Base-by-base conservation (phyloP, 2,329 filamentous ascomycete genomes). In the Eutypa lata region DNA sequence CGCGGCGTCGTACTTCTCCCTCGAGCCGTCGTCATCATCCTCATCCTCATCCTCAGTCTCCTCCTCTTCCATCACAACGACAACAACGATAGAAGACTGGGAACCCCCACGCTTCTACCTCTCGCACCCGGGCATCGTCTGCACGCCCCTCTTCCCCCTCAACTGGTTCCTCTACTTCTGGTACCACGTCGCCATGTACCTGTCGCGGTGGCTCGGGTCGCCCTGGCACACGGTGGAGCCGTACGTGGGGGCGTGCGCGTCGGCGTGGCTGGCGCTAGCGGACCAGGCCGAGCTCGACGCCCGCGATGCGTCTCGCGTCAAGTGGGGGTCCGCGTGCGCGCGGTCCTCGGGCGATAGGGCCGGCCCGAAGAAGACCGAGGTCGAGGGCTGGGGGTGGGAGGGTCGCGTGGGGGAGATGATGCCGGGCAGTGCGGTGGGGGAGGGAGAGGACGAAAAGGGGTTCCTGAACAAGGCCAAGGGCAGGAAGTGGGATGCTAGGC, bases 71-170 rank as follows among this genome's bases (percentile, higher is more conserved):
- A 47, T 44, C 64, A 7, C 31, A 14, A 35, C 35, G 35, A 16
- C 6, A 18, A 38, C 6, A 18, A 38, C 6, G 35, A 38, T n/a
- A 14, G 35, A 18, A 18, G 13, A 14, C 13, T 14, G 35, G 13
- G 7, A 14, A n/a, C 71, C 65, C 22, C 88, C 90, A 0, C 81
- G 78, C 52, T 84, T 90, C 64, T 95, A 94, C 72, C 68, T 96
- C 55, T 79, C 86, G 0, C 94, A 99, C 67, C 94, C 94, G 0
- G 94, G 94, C 57, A 82, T 99, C 56, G 89, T 92, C 58, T 87
- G 83, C 50, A 96, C 92, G 2, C 82, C 85, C 1, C 88, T 99
- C 58, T 82, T 97, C 57, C 86, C 89, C 1, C 79, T 97, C 7
- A 80, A 83, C 48, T 78, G 80, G 59, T 76, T 91, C 58, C 78